phyloP scores from a whole-genome alignment of 768 basidiomycete genomes.

The Lentinula guzmanii region DNA sequence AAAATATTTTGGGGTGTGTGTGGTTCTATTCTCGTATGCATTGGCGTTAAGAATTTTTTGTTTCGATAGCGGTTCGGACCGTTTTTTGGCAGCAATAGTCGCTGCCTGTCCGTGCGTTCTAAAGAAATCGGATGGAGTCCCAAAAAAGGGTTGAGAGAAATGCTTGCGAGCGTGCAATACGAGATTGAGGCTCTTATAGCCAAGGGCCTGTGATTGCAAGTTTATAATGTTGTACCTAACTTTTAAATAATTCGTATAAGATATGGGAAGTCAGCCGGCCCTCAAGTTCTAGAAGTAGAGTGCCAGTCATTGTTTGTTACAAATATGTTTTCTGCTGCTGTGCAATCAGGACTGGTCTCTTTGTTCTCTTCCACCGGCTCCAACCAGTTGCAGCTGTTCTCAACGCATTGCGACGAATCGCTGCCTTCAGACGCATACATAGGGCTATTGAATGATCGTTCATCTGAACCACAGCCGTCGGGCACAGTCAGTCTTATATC shows the following conservation, averaged over 20 bases:
- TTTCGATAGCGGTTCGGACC: conserved; percentile 7
- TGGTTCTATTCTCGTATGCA: neutral
- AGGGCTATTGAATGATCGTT: conserved; percentile 55
- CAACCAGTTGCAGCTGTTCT: conserved; percentile 56
- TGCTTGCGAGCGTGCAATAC: conserved; percentile 24
- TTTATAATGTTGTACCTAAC: too few relatives aligned
- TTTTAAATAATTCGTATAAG: too few relatives aligned
- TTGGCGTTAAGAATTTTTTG: neutral
- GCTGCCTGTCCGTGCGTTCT: conserved; percentile 8
- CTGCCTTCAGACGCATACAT: conserved; percentile 60
- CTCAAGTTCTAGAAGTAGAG: too few relatives aligned
- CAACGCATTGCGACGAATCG: conserved; percentile 35
- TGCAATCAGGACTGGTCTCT: conserved; percentile 63
- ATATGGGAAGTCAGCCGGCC: too few relatives aligned
- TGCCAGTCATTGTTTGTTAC: neutral
- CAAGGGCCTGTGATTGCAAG: neutral
- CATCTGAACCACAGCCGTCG: conserved; percentile 43
- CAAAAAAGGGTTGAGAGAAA: conserved; percentile 22
- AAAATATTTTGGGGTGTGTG: conserved; percentile 15
- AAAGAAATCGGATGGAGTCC: conserved; percentile 30
- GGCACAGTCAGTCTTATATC: conserved; percentile 41
- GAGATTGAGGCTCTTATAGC: conserved; percentile 18
- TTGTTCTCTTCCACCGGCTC: conserved; percentile 71
- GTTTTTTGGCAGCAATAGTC: neutral
- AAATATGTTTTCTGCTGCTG: conserved; percentile 49